Base-by-base conservation (phyloP, 805 yeast species). In the Kuraishia floccosa region DNA sequence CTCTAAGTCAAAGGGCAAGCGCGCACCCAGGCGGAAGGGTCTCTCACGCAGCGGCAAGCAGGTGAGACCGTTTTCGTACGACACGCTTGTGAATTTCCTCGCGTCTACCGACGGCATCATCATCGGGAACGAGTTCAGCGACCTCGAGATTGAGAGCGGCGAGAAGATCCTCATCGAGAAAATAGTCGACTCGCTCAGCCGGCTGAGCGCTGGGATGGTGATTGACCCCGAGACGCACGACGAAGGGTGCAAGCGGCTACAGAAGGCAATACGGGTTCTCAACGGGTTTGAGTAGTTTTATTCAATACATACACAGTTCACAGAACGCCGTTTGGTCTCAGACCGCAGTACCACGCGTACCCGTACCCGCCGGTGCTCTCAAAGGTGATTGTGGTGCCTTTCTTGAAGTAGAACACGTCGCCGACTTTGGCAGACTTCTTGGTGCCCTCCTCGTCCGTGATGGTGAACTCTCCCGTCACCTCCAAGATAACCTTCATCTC, bases 141-240 rank as follows among this genome's bases (percentile, higher is more conserved):
- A 72, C 31, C 55, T 87, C 35, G 81, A 79, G 24, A 63, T 86
- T 39, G 86, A 89, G 7, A 56, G 66, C 0, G 78, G 77, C 36
- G 95, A 86, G 46, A 79, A 81, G 41, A 77, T 72, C 43, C 62
- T 87, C 25, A 61, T 89, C 26, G 96, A 89, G 46, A 76, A 84
- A 52, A 73, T 89, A 30, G 81, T 89, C 3, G 94, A 86, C 45
- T 76, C 93, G 2, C 60, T 89, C 28, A 77, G 91, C 24, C 66
- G 91, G 43, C 65, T 91, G 35, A 85, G 94, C 3, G 84, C 87
- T 32, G 96, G 86, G 47, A 85, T 91, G 83, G 80, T 86, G 32
- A 50, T 83, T 34, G 95, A 89, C 50, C 84, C 84, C 18, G 72
- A 71, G 18, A 72, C 91, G 44, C 77, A 80, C 35, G 76, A 75